Percentiles rank a stretch among this genome's conserved stretches.
Conservation (phyloP, 2,329 filamentous ascomycete genomes). For the Parasarocladium wereldwijsianum region DNA sequence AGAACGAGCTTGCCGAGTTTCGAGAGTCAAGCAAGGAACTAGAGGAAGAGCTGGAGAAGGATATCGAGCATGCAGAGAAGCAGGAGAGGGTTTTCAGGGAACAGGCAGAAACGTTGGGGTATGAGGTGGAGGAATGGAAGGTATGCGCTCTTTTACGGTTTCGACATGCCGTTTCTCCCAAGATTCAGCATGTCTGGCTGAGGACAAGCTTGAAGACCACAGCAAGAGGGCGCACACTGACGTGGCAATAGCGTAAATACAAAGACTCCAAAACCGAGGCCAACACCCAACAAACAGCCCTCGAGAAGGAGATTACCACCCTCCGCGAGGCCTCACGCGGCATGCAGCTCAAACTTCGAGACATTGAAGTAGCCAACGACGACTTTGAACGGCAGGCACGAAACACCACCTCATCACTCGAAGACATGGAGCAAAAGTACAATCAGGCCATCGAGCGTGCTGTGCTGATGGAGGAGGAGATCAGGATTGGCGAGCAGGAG, state of each 20-base stretch:
- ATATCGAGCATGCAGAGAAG: conserved; percentile 91
- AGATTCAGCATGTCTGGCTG: too few relatives aligned
- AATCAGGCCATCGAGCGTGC: conserved; percentile 84
- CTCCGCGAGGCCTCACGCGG: conserved; percentile 74
- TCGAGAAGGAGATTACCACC: conserved; percentile 93
- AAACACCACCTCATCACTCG: conserved; percentile 87
- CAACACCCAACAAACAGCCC: conserved; percentile 63
- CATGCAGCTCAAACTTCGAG: conserved; percentile 69
- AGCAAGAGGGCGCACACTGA: neutral
- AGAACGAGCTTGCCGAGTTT: conserved; percentile 84
- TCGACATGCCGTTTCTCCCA: neutral
- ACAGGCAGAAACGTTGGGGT: conserved; percentile 70
- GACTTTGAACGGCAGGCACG: conserved; percentile 94
- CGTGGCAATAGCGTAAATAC: conserved; percentile 61
- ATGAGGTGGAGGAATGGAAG: conserved; percentile 98
- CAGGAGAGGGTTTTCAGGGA: conserved; percentile 73
- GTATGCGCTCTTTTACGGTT: conserved; percentile 33
- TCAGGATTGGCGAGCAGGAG: conserved; percentile 82
- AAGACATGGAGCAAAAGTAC: conserved; percentile 95
- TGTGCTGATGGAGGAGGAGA: conserved; percentile 91
- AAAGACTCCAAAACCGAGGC: conserved; percentile 87
- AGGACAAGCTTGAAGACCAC: too few relatives aligned
- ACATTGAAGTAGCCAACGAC: conserved; percentile 96
- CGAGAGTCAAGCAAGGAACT: conserved; percentile 87
- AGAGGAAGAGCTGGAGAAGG: conserved; percentile 87